A percentile compares a stretch with the other conserved stretches of the same genome.
Evolutionary conservation across 768 basidiomycete species (phyloP).

Genomic region (Pleurotus eryngii): DNA sequence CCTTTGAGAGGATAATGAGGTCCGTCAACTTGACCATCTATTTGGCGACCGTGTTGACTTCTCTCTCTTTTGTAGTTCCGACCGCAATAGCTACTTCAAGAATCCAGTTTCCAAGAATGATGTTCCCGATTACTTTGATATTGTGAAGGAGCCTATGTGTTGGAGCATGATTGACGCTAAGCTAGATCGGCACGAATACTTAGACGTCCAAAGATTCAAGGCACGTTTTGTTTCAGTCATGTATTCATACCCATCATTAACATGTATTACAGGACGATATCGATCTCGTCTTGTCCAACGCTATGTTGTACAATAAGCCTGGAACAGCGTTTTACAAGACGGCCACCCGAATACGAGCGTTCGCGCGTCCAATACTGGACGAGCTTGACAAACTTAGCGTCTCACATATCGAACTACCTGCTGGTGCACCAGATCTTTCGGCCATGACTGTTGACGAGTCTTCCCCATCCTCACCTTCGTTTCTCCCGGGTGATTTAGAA

Average conservation of each 20-base stretch:
- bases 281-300: constrained; percentile 82
- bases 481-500: constrained; percentile 69
- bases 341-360: constrained; percentile 58
- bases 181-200: constrained; percentile 80
- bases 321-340: constrained; percentile 69
- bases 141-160: constrained; percentile 85
- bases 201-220: constrained; percentile 71
- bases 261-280: constrained; percentile 60
- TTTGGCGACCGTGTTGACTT: constrained; percentile 2
- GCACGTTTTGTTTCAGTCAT: constrained; percentile 19
- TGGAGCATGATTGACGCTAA: constrained; percentile 81
- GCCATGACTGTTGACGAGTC: background rate
- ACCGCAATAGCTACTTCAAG: constrained; percentile 73
- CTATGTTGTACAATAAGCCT: constrained; percentile 78
- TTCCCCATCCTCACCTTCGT: constrained; percentile 3
- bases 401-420: background rate
- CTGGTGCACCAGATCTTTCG: background rate
- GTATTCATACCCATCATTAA: background rate
- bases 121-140: constrained; percentile 89
- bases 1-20: constrained; percentile 71
- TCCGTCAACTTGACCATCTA: constrained; percentile 36
- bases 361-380: constrained; percentile 36
- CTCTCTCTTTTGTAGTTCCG: constrained; percentile 47
- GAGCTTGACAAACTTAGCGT: constrained; percentile 32
- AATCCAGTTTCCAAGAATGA: constrained; percentile 75